These are phyloP conservation scores for Naegleria gruberi DNA, from an alignment of 208 protist species.

Conservation along the genomic window DNA sequence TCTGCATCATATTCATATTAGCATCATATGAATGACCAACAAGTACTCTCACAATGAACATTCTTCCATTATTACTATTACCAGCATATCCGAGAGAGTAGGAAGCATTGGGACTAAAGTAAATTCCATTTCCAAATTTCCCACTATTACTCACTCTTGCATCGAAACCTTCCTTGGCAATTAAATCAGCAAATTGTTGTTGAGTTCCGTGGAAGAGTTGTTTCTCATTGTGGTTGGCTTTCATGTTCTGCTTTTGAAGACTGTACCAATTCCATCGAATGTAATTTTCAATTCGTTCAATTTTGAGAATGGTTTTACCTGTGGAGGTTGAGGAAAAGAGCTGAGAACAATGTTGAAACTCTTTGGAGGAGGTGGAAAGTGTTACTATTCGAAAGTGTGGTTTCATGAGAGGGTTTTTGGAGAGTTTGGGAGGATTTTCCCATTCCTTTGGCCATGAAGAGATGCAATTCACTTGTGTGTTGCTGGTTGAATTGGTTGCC, in stretches of 20 bases:
- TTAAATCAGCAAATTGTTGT: neutral
- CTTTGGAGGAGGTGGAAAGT: neutral
- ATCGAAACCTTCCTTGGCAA: neutral
- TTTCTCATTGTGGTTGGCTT: neutral
- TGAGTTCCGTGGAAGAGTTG: neutral
- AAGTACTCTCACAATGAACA: neutral
- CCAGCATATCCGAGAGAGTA: neutral
- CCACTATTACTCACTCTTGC: neutral
- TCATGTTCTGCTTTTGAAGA: neutral
- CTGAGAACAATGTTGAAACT: neutral
- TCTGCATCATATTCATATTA: neutral
- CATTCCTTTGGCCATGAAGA: neutral
- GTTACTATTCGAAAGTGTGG: neutral
- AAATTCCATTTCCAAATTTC: neutral
- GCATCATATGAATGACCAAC: neutral
- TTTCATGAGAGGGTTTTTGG: neutral
- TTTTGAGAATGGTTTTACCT: neutral
- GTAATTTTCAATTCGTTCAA: neutral
- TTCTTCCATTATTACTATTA: neutral
- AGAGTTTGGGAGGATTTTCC: neutral
- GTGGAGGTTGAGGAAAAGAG: neutral
- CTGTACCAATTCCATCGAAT: neutral
- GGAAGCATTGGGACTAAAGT: neutral
- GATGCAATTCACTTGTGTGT: neutral
- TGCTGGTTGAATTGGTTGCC: neutral